Conservation (phyloP, 352 stramenopile species). For the Phytophthora melonis region DNA sequence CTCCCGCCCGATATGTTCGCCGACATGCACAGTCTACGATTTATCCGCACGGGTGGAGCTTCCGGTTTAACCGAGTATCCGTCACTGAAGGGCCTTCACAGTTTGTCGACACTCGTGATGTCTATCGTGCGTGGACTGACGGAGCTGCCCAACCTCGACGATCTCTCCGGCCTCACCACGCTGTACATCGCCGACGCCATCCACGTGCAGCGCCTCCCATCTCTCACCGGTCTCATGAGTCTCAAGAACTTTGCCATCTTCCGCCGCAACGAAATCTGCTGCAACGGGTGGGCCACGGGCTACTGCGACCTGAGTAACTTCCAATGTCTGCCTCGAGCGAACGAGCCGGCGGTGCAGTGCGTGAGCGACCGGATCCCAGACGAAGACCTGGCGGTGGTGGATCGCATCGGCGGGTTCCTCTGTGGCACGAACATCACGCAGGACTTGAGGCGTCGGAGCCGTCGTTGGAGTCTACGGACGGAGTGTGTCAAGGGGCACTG, state of each 20-base stretch:
- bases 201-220: conserved; percentile 36
- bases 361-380: conserved; percentile 29
- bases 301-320: conserved; percentile 44
- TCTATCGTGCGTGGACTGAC: conserved; percentile 27
- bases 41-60: conserved; percentile 45
- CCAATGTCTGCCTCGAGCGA: conserved; percentile 31
- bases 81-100: conserved; percentile 39
- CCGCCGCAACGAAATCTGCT: conserved; percentile 49
- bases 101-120: conserved; percentile 46
- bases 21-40: conserved; percentile 48
- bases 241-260: conserved; percentile 45
- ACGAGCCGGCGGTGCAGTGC: conserved; percentile 38
- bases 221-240: conserved; percentile 16
- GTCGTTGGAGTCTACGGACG: conserved; percentile 36
- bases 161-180: conserved; percentile 30
- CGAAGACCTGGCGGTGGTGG: conserved; percentile 26
- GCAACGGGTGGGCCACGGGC: conserved; percentile 43
- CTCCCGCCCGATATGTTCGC: conserved; percentile 44
- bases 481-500: conserved; percentile 36
- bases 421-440: conserved; percentile 42
- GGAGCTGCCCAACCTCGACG: conserved; percentile 42
- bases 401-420: conserved; percentile 29
- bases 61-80: conserved; percentile 41
- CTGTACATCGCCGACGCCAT: conserved; percentile 42
- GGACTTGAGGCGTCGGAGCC: conserved; percentile 37